Evolutionary conservation across 169 alveolate species (phyloP), one percentile per base, ranked within the genome.

Genomic region (Plasmodium malariae): DNA sequence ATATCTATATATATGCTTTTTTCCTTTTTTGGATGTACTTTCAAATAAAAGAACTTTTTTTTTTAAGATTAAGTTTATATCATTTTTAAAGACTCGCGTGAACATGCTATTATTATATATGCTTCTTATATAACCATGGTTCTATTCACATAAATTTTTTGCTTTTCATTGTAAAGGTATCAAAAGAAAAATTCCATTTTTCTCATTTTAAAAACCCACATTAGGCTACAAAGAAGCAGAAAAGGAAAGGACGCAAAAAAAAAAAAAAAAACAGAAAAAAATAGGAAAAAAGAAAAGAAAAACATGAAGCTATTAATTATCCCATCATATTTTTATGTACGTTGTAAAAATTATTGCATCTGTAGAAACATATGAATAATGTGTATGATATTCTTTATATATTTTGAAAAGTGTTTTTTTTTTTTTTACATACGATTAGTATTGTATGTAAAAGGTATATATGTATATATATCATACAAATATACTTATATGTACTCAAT

Each of bases 261-360:
- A 55, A 48, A 48, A 36, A 70, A 32, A 70, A 26, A 48, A 36
- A 70, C 19, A 67, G 19, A 49, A 32, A 67, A 67, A 36, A 24
- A 67, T 19, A 37, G 28, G 34, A 32, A 14, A 32, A 48, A 49
- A 26, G 17, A 40, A 68, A 17, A 68, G 49, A 5, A 17, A 17
- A 68, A 36, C n/a, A n/a, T n/a, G n/a, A n/a, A n/a, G 14, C 1
- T 45, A 1, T 45, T 3, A 11, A 45, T 45, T 45, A 17, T 45
- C 1, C 1, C 55, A 45, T 45, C 14, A 45, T 45, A 45, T 45
- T 45, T 45, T 1, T 45, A 45, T 45, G 1, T 45, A 45, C 14
- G 9, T 45, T 45, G 1, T 45, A 1, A 45, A 45, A 45, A 45
- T 45, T 11, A 45, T 45, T 0, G 4, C 14, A 45, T 45, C 55